Evolutionary conservation across 1,284 basidiomycete species (phyloP).

Genomic region (Trichosporon sp.): DNA sequence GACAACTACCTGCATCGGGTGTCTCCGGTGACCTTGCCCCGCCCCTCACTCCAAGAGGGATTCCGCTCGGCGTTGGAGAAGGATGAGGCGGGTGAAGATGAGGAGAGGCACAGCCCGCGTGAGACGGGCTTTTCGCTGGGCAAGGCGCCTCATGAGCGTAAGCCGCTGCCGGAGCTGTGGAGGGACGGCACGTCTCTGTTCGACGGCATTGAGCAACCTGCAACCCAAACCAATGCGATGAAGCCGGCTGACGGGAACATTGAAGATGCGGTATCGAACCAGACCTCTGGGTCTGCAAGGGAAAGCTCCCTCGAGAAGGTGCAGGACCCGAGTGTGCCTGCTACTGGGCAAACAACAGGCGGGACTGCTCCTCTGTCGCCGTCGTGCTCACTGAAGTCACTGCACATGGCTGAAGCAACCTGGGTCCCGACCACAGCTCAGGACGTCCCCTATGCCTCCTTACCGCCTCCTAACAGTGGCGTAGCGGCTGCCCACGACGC

Average conservation of each 20-base stretch:
- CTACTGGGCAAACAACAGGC: too few relatives aligned
- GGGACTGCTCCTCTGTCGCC: too few relatives aligned
- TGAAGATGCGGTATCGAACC: not conserved
- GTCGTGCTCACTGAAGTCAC: not conserved
- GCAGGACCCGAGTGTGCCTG: too few relatives aligned
- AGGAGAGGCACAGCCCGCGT: not conserved
- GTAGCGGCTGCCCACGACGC: not conserved
- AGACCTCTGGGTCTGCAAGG: too few relatives aligned
- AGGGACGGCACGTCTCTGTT: not conserved
- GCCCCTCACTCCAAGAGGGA: not conserved
- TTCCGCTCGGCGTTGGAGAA: not conserved
- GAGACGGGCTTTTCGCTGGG: not conserved
- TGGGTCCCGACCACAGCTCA: too few relatives aligned
- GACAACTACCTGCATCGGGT: not conserved
- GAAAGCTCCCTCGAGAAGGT: too few relatives aligned
- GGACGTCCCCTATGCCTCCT: not conserved
- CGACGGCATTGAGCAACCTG: too few relatives aligned
- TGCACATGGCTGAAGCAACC: too few relatives aligned
- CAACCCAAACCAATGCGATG: too few relatives aligned
- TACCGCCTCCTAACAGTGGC: not conserved
- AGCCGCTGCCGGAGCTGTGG: not conserved
- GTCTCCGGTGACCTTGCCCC: not conserved
- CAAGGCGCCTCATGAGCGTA: not conserved
- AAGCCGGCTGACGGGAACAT: not conserved
- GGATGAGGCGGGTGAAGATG: not conserved